phyloP scores from a whole-genome alignment of 768 basidiomycete species.

The Trametes elegans region DNA sequence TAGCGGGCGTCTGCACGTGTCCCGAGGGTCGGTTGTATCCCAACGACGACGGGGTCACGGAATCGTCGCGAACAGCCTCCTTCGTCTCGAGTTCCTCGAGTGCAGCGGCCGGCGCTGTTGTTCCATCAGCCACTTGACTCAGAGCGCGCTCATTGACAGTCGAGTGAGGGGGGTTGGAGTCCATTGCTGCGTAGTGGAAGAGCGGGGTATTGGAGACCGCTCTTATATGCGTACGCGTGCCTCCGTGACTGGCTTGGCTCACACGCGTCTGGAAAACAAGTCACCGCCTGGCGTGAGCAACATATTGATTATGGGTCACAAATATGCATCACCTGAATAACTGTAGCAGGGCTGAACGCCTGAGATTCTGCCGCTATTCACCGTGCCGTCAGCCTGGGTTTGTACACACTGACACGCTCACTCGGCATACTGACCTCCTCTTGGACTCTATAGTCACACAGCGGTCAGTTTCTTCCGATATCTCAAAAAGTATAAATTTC shows the following conservation, averaged over 20 bases:
- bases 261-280: not conserved
- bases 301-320: not conserved
- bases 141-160: too few species aligned
- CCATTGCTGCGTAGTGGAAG: too few species aligned
- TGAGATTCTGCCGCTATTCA: too few species aligned
- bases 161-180: too few species aligned
- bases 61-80: not conserved
- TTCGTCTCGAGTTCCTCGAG: too few species aligned
- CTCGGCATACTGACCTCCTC: not conserved
- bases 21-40: not conserved
- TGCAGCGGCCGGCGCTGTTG: too few species aligned
- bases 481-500: not conserved
- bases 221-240: not conserved
- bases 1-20: conserved; percentile 2
- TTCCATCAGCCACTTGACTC: too few species aligned
- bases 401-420: not conserved
- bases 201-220: not conserved
- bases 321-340: too few species aligned
- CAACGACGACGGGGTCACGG: not conserved
- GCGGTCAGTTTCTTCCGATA: not conserved
- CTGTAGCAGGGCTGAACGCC: too few species aligned
- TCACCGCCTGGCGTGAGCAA: not conserved
- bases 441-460: too few species aligned
- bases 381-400: not conserved
- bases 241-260: not conserved